phyloP scores from a whole-genome alignment of 345 rosid genomes.

The Lagerstroemia speciosa region DNA sequence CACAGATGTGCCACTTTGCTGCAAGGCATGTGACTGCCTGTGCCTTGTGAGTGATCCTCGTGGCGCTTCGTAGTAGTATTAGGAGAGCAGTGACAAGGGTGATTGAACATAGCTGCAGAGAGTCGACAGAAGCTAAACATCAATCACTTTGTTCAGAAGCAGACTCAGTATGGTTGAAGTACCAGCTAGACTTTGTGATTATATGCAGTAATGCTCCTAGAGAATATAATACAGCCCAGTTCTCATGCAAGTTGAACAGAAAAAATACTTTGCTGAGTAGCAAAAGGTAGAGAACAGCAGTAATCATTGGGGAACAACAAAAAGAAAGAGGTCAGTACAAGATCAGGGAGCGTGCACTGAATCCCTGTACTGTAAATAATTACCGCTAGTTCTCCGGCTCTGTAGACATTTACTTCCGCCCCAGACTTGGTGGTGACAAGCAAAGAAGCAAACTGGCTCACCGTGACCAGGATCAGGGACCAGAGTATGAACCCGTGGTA shows the following conservation, averaged over 20 bases:
- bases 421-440: conserved; percentile 57
- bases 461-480: conserved; percentile 62
- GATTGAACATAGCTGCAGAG: conserved; percentile 64
- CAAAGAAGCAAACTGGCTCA: conserved; percentile 78
- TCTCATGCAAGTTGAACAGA: too few species aligned
- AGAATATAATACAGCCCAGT: too few species aligned
- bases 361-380: conserved; percentile 11
- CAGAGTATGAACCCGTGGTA: conserved; percentile 56
- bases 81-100: conserved; percentile 57
- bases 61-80: conserved; percentile 65
- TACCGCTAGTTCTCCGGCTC: conserved; percentile 89
- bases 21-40: conserved; percentile 82
- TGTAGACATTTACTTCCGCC: conserved; percentile 43
- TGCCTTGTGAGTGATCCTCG: conserved; percentile 93
- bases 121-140: background rate
- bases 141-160: background rate
- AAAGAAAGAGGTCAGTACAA: too few species aligned
- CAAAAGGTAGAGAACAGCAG: too few species aligned
- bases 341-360: too few species aligned
- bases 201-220: too few species aligned
- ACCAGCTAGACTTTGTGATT: too few species aligned
- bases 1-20: conserved; percentile 87
- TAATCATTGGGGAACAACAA: too few species aligned
- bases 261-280: too few species aligned
- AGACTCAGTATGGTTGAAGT: background rate